Evolutionary conservation across 192 early-diverging fungal genomes (phyloP).

Genomic region (Coemansia guatemalensis): DNA sequence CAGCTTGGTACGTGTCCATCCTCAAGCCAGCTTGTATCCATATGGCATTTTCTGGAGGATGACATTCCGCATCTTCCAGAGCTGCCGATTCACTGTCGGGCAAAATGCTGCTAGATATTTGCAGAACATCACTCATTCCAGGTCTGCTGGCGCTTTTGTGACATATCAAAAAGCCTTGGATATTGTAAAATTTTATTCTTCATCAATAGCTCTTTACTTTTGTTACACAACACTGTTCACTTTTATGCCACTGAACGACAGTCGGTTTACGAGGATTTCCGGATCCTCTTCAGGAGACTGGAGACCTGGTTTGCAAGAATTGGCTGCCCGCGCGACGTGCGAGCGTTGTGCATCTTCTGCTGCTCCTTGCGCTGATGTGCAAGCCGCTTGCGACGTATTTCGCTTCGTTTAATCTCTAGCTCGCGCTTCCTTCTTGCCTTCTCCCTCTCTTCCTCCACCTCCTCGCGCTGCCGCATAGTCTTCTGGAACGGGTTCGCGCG

Average conservation of each 20-base stretch:
- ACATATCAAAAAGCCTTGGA: no score
- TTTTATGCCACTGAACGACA: neutral
- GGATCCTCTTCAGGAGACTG: constrained; percentile 33
- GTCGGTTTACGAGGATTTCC: neutral
- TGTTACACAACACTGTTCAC: neutral
- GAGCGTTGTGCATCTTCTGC: constrained; percentile 30
- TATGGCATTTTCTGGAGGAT: constrained; percentile 30
- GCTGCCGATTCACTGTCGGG: no score
- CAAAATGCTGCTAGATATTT: no score
- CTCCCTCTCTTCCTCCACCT: constrained; percentile 10
- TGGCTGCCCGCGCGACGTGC: constrained; percentile 43
- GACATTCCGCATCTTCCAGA: constrained; percentile 18
- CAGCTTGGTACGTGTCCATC: no score
- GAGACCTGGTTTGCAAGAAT: constrained; percentile 39
- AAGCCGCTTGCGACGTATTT: constrained; percentile 20
- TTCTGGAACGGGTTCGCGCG: constrained; percentile 42
- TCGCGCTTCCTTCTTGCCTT: constrained; percentile 23
- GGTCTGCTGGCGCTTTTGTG: no score
- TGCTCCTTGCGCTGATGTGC: constrained; percentile 34
- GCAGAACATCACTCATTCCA: no score
- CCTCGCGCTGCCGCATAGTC: constrained; percentile 29
- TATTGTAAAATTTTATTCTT: no score
- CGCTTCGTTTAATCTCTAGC: constrained; percentile 18
- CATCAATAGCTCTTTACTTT: no score
- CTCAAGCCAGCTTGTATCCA: neutral